These are phyloP conservation scores for Diospyros kaki DNA, from an alignment of 148 eudicot species.

Conservation along the genomic window DNA sequence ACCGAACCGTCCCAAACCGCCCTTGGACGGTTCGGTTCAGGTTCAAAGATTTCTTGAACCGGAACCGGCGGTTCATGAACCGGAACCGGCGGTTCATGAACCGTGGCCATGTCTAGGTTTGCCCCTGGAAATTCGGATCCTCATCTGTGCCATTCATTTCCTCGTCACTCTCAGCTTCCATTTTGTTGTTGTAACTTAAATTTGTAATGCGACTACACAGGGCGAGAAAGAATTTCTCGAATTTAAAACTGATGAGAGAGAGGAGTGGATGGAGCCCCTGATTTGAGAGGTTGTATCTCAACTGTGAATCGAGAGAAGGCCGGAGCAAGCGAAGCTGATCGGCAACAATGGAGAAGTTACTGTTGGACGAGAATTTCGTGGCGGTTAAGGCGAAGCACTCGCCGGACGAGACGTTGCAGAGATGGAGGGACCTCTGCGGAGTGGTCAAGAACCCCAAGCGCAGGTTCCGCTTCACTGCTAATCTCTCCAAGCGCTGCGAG, in stretches of 20 bases:
- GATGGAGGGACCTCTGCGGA: slow-evolving; percentile 57
- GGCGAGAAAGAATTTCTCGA: not conserved
- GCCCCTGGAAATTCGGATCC: slow-evolving; percentile 1
- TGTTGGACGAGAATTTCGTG: slow-evolving; percentile 39
- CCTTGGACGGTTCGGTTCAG: no score
- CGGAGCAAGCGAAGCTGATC: not conserved
- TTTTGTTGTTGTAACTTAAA: not conserved
- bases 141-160: not conserved
- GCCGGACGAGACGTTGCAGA: slow-evolving; percentile 42
- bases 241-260: not conserved
- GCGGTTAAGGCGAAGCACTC: slow-evolving; percentile 52
- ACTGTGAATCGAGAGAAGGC: not conserved
- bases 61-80: no score
- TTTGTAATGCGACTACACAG: not conserved
- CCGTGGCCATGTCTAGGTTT: no score
- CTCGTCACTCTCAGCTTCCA: not conserved
- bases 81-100: no score
- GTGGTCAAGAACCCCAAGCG: slow-evolving; percentile 67
- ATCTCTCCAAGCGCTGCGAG: slow-evolving; percentile 55
- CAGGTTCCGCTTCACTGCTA: slow-evolving; percentile 64
- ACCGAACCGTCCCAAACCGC: no score
- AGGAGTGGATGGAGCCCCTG: not conserved
- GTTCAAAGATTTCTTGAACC: no score
- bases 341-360: slow-evolving; percentile 42
- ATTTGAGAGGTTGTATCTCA: not conserved